phyloP scores from a whole-genome alignment of 495 filamentous ascomycete genomes.

The Oleoguttula mirabilis region DNA sequence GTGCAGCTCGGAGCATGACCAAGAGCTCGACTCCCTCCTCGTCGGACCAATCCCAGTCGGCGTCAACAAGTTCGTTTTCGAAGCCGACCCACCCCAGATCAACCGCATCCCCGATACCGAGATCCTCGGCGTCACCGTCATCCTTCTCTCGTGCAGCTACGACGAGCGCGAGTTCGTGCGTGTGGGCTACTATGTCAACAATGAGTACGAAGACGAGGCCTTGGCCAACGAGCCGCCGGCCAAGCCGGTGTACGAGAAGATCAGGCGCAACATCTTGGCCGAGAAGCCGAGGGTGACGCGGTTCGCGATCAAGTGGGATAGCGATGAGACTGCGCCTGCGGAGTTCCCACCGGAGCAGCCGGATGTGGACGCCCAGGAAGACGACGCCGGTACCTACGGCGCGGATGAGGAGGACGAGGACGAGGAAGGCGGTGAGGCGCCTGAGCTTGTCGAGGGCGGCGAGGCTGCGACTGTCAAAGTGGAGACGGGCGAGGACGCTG shows the following conservation, averaged over 20 bases:
- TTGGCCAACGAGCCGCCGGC: conserved; percentile 75
- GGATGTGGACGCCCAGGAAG: conserved; percentile 74
- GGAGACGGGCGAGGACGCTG: conserved; percentile 50
- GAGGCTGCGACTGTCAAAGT: conserved; percentile 29
- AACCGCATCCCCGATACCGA: conserved; percentile 83
- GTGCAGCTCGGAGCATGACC: conserved; percentile 79
- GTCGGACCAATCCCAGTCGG: conserved; percentile 94
- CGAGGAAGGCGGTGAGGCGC: conserved; percentile 41
- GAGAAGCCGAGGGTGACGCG: conserved; percentile 95
- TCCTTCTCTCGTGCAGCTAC: conserved; percentile 92
- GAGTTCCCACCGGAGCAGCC: conserved; percentile 97
- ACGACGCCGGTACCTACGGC: conserved; percentile 77
- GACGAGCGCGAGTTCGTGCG: conserved; percentile 94
- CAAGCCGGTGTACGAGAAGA: conserved; percentile 82
- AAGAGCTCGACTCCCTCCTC: conserved; percentile 91
- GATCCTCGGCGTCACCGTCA: conserved; percentile 92
- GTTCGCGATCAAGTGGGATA: conserved; percentile 99
- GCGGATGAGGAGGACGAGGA: conserved; percentile 69
- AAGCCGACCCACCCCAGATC: conserved; percentile 83
- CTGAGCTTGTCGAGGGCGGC: conserved; percentile 33
- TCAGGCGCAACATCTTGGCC: conserved; percentile 80
- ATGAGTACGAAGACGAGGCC: conserved; percentile 91
- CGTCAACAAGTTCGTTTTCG: conserved; percentile 97
- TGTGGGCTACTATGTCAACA: conserved; percentile 98
- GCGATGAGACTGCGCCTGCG: conserved; percentile 85